A percentile compares a stretch with the other conserved stretches of the same genome.
phyloP scores from a whole-genome alignment of 345 rosid species.

The Boechera divaricarpa region DNA sequence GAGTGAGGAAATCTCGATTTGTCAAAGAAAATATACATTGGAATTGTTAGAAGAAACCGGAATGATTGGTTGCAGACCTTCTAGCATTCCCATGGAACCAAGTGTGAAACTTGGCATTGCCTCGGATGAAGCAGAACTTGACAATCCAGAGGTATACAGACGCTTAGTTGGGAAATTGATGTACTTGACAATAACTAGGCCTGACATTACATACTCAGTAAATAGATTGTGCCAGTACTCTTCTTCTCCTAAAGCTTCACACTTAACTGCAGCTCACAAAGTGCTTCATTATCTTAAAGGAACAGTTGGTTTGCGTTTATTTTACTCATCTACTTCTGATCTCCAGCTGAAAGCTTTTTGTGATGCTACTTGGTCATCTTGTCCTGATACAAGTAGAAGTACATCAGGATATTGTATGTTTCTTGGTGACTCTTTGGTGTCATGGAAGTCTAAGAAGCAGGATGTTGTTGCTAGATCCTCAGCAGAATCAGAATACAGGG shows the following conservation, averaged over 20 bases:
- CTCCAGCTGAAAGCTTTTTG: not conserved
- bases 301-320: too few species aligned
- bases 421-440: not conserved
- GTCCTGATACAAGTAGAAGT: not conserved
- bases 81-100: not conserved
- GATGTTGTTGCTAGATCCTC: not conserved
- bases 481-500: not conserved
- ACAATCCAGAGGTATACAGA: not conserved
- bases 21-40: not conserved
- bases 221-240: not conserved
- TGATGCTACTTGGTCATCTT: not conserved
- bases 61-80: not conserved
- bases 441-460: not conserved
- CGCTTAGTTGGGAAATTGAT: not conserved
- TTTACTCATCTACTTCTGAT: too few species aligned
- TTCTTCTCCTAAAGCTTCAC: not conserved
- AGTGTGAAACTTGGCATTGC: not conserved
- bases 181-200: not conserved
- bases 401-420: not conserved
- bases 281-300: not conserved
- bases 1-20: not conserved
- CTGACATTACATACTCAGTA: not conserved
- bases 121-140: not conserved
- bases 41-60: not conserved
- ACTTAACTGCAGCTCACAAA: not conserved